These are phyloP conservation scores for Apocynum venetum DNA, from an alignment of 257 asterid genomes.

Conservation along the genomic window DNA sequence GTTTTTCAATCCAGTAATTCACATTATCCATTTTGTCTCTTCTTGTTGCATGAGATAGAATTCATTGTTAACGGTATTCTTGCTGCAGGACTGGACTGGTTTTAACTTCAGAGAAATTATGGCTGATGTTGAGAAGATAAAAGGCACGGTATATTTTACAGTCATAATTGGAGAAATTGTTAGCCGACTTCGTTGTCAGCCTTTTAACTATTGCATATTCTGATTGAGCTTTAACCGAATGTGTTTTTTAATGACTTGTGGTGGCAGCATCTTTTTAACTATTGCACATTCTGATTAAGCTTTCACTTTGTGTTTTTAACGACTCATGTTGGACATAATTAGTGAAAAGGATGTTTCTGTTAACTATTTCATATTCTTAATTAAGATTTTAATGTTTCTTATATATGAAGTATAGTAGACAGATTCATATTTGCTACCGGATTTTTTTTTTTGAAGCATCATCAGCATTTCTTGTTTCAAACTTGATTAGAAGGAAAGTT, in stretches of 20 bases:
- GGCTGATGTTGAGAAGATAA: constrained; percentile 97
- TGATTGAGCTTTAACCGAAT: neutral
- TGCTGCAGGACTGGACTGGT: constrained; percentile 96
- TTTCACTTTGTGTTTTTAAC: too few species aligned
- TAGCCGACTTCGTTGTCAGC: constrained; percentile 3
- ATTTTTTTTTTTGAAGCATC: neutral
- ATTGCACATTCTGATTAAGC: neutral
- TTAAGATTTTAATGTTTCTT: neutral
- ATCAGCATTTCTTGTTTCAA: neutral
- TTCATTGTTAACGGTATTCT: constrained; percentile 15
- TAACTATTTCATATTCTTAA: neutral
- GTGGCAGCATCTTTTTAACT: neutral
- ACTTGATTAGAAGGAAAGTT: neutral
- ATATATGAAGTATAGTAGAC: neutral
- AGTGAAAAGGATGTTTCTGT: neutral
- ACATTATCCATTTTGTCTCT: constrained; percentile 8
- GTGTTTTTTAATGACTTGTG: neutral
- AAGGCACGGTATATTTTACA: constrained; percentile 81
- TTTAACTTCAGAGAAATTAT: constrained; percentile 86
- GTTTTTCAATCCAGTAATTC: neutral
- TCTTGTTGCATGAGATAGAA: constrained; percentile 11
- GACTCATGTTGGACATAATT: neutral
- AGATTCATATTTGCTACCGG: neutral
- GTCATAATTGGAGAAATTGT: constrained; percentile 15
- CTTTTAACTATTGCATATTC: neutral